Conservation (phyloP, 169 alveolate genomes). For the Cryptosporidium meleagridis region DNA sequence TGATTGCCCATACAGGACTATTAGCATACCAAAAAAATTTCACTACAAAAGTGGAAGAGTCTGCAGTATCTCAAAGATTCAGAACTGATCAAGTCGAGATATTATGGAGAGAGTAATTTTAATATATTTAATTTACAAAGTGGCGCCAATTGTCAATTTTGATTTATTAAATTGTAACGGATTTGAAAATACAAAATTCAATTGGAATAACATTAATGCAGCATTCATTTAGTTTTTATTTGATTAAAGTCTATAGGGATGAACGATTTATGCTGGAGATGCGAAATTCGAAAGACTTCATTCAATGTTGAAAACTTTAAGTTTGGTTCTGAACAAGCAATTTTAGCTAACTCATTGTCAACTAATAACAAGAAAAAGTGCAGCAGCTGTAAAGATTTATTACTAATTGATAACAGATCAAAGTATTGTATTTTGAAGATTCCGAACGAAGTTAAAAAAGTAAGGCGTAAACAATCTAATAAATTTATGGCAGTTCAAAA, state of each 20-base stretch:
- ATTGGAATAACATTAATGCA: background rate
- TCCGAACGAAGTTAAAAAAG: conserved; percentile 8
- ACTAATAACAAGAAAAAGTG: background rate
- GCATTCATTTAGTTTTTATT: background rate
- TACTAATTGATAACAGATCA: conserved; percentile 22
- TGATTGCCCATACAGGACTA: conserved; percentile 97
- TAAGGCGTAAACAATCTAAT: conserved; percentile 12
- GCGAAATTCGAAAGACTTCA: background rate
- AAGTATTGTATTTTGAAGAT: conserved; percentile 9
- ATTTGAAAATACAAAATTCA: background rate
- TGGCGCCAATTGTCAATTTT: conserved; percentile 12
- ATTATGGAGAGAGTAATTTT: conserved; percentile 85
- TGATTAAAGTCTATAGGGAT: background rate
- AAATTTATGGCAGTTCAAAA: background rate
- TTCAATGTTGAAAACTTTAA: background rate
- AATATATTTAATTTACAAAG: background rate
- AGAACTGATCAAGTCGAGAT: conserved; percentile 95
- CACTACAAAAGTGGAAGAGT: conserved; percentile 81
- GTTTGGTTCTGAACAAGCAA: background rate
- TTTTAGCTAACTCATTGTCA: background rate
- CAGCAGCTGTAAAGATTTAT: background rate
- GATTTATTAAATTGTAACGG: background rate
- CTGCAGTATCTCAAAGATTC: conserved; percentile 90
- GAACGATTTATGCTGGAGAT: conserved; percentile 43
- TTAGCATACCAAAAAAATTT: conserved; percentile 83